Conservation (phyloP, 2,329 filamentous ascomycete species). For the Stagonosporopsis vannaccii region DNA sequence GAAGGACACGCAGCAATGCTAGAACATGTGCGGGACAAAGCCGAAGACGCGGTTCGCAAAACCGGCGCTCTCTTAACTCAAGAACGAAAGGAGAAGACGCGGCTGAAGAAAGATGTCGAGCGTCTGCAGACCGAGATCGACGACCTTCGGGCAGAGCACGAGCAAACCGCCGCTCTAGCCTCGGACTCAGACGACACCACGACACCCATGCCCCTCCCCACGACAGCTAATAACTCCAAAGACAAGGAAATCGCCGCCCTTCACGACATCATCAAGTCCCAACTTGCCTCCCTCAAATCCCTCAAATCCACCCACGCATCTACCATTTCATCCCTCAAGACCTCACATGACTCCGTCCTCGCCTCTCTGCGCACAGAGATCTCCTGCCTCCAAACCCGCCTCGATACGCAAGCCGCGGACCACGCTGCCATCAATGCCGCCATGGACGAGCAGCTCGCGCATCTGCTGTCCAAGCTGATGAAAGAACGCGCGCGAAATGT, state of each 20-base stretch:
- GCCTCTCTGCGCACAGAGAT: constrained; percentile 12
- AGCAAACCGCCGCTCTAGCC: constrained; percentile 5
- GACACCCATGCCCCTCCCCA: neutral
- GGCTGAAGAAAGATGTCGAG: constrained; percentile 38
- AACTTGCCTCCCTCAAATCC: constrained; percentile 33
- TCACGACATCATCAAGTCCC: constrained; percentile 35
- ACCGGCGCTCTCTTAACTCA: constrained; percentile 40
- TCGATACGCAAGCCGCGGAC: constrained; percentile 32
- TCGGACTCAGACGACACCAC: constrained; percentile 20
- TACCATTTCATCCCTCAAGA: constrained; percentile 25
- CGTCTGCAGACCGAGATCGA: constrained; percentile 30
- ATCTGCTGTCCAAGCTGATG: constrained; percentile 36
- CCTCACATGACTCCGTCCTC: constrained; percentile 17
- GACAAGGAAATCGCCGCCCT: constrained; percentile 39
- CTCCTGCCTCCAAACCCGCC: constrained; percentile 27
- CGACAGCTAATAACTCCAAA: constrained; percentile 25
- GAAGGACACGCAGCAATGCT: constrained; percentile 38
- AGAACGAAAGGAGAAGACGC: constrained; percentile 44
- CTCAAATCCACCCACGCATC: constrained; percentile 30
- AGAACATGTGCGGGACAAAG: constrained; percentile 42
- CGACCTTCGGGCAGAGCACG: constrained; percentile 25
- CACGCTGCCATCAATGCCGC: constrained; percentile 41
- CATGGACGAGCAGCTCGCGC: constrained; percentile 45
- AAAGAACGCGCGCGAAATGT: constrained; percentile 43
- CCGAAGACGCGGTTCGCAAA: constrained; percentile 47